phyloP scores from a whole-genome alignment of 176 grass and related monocot genomes.

The sorghum (Sorghum bicolor) region DNA sequence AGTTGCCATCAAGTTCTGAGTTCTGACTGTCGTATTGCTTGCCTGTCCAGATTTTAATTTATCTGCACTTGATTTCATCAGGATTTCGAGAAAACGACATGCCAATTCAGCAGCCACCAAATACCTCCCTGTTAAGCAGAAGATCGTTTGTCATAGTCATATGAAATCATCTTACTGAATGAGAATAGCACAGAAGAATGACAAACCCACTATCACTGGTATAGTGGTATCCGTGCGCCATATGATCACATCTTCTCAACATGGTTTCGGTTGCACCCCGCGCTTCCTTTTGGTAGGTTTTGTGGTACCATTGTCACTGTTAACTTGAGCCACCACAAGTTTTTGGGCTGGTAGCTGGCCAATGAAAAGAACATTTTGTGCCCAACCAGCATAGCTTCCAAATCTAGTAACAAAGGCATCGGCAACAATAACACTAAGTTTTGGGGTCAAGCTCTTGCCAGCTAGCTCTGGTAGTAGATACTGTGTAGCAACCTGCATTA shows the following conservation, averaged over 20 bases:
- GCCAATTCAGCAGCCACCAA: not conserved
- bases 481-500: conserved; percentile 70
- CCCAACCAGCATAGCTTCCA: conserved; percentile 88
- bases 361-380: conserved; percentile 94
- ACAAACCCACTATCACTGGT: not conserved
- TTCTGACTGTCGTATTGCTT: not conserved
- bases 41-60: not conserved
- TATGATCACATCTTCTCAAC: not conserved
- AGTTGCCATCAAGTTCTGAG: conserved; percentile 15
- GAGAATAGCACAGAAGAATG: not conserved
- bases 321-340: conserved; percentile 4
- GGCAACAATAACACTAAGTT: conserved; percentile 58
- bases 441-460: conserved; percentile 61
- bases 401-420: conserved; percentile 88
- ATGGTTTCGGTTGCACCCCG: not conserved
- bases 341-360: conserved; percentile 69
- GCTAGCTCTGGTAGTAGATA: conserved; percentile 79
- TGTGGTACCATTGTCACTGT: not conserved
- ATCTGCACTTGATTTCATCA: not conserved
- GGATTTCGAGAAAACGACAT: not conserved
- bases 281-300: conserved; percentile 61
- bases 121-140: not conserved
- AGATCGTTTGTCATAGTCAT: not conserved
- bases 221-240: not conserved
- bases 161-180: not conserved